Evolutionary conservation across 495 filamentous ascomycete genomes (phyloP), one percentile per base, ranked within the genome.

Genomic region (Neurospora tetrasperma): DNA sequence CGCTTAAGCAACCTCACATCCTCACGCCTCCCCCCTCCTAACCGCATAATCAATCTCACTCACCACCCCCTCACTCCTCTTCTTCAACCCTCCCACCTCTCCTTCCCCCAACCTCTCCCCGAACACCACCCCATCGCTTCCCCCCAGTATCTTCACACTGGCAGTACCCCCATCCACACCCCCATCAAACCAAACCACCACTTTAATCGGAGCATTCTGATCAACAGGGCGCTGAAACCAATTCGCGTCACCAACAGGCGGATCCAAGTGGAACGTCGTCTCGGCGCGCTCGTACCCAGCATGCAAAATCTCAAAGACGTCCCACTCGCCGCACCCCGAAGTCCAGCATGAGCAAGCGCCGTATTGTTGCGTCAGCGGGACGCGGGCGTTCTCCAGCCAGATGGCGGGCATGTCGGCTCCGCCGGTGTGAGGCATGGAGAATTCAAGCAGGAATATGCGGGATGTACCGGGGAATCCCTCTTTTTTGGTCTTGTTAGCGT

Each of bases 301-400:
- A 46, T 80, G 76, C 10, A 93, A 86, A 41, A 91, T 83, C 80
- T 93, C 92, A 73, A 91, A 88, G 18, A 92, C 79, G 78, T 93
- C 91, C 68, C 91, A 86, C 82, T 93, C 91, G 73, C 90, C 91
- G 77, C 92, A 93, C 69, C 79, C 81, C 35, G 85, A 81, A 3
- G 79, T 78, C 90, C 90, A 93, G 82, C 92, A 93, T 66, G 85
- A 89, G 83, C 92, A 94, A 0, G 80, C 74, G 68, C 79, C 79
- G 79, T 93, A 93, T 75, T 93, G 91, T 1, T 85, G 80, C 3
- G 88, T 91, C 43, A 86, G 85, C 3, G 90, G 87, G 72, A 94
- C 91, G 54, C 86, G 83, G 8, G 89, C 88, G 81, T 93, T 93
- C 39, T 93, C 84, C 39, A 89, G 79, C 92, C 92, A 93, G 77